phyloP scores from a whole-genome alignment of 768 basidiomycete species.

The Termitomyces sp. region DNA sequence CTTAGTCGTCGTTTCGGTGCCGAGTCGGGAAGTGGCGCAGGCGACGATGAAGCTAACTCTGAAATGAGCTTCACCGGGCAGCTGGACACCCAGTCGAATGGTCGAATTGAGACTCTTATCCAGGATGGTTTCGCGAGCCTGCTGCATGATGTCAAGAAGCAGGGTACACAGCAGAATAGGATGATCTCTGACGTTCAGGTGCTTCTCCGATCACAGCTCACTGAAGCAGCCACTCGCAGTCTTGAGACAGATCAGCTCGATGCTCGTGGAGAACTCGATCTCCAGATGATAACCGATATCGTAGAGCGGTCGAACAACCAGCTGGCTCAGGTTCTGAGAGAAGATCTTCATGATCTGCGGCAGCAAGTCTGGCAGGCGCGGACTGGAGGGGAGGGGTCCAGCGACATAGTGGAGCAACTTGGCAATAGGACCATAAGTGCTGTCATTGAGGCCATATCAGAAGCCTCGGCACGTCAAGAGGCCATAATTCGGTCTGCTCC shows the following conservation, averaged over 20 bases:
- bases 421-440: conserved; percentile 54
- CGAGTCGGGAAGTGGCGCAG: conserved; percentile 27
- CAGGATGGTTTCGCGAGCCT: conserved; percentile 65
- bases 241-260: conserved; percentile 64
- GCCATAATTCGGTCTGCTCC: conserved; percentile 42
- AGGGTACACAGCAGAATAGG: conserved; percentile 39
- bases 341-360: conserved; percentile 52
- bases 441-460: conserved; percentile 58
- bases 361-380: conserved; percentile 34
- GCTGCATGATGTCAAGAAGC: conserved; percentile 32
- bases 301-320: conserved; percentile 68
- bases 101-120: conserved; percentile 57
- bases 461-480: conserved; percentile 54
- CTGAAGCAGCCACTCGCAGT: conserved; percentile 54
- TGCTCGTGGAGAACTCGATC: conserved; percentile 74
- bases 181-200: conserved; percentile 65
- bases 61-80: conserved; percentile 51
- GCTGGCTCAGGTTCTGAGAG: conserved; percentile 51
- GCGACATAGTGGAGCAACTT: conserved; percentile 53
- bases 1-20: conserved; percentile 4
- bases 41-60: conserved; percentile 35
- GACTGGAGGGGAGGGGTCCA: conserved; percentile 17
- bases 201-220: conserved; percentile 65
- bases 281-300: conserved; percentile 68
- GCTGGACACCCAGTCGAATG: conserved; percentile 61